Evolutionary conservation across 2,329 filamentous ascomycete species (phyloP).

Genomic region (Fusarium nodosum): DNA sequence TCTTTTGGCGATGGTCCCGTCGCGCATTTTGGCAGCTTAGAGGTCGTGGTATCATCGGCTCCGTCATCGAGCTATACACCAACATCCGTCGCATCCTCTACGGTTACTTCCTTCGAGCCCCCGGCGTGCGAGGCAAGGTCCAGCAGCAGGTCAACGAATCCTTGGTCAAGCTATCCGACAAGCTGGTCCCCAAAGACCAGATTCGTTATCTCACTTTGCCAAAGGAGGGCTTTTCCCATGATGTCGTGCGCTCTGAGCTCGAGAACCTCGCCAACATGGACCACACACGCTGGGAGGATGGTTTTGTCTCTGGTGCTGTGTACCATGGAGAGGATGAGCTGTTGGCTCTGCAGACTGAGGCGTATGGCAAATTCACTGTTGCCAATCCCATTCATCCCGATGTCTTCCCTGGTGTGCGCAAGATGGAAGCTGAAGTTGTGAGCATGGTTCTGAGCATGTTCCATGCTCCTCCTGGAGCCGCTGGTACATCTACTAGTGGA

Average conservation of each 20-base stretch:
- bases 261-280: conserved; percentile 85
- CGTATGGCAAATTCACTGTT: conserved; percentile 94
- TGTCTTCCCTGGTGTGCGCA: conserved; percentile 96
- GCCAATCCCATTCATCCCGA: conserved; percentile 98
- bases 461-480: conserved; percentile 86
- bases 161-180: conserved; percentile 83
- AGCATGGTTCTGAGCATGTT: conserved; percentile 94
- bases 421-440: conserved; percentile 99
- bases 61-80: conserved; percentile 79
- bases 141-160: conserved; percentile 86
- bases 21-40: conserved; percentile 86
- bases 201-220: conserved; percentile 83
- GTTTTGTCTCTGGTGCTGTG: conserved; percentile 91
- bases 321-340: conserved; percentile 93
- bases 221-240: conserved; percentile 83
- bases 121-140: conserved; percentile 88
- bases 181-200: conserved; percentile 81
- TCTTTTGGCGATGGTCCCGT: conserved; percentile 85
- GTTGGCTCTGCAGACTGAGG: conserved; percentile 87
- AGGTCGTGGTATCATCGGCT: conserved; percentile 88
- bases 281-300: conserved; percentile 97
- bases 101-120: conserved; percentile 85
- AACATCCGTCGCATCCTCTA: conserved; percentile 81
- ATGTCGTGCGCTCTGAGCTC: conserved; percentile 84
- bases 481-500: conserved; percentile 90